A percentile compares a stretch with the other conserved stretches of the same genome.
Evolutionary conservation across 768 basidiomycete species (phyloP).

Genomic region (Tubosaeta sp.): DNA sequence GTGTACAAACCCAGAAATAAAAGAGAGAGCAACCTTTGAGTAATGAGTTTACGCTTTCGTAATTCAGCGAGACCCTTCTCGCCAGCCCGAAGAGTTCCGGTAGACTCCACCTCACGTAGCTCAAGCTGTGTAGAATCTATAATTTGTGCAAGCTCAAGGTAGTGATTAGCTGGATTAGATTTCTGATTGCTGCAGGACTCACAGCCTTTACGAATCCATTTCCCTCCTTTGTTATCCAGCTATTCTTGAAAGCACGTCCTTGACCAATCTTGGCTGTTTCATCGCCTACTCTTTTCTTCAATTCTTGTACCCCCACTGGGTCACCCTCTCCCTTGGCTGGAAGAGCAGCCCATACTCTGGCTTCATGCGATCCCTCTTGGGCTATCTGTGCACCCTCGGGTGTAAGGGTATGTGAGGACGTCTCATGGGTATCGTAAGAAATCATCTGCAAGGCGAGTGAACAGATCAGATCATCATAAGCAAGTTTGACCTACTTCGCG

Average conservation of each 20-base stretch:
- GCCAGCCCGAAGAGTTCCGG: slow-evolving; percentile 66
- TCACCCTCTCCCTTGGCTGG: slow-evolving; percentile 65
- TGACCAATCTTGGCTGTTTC: slow-evolving; percentile 93
- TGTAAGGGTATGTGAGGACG: slow-evolving; percentile 68
- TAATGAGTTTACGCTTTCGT: slow-evolving; percentile 84
- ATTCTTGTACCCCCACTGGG: slow-evolving; percentile 60
- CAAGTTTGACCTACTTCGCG: slow-evolving; percentile 59
- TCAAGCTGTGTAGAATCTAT: slow-evolving; percentile 73
- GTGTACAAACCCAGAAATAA: neutral
- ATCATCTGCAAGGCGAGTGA: slow-evolving; percentile 62
- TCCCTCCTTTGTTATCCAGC: slow-evolving; percentile 93
- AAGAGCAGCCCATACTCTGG: slow-evolving; percentile 85
- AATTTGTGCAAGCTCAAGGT: slow-evolving; percentile 54
- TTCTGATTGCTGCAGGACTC: slow-evolving; percentile 27
- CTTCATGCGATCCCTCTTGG: slow-evolving; percentile 87
- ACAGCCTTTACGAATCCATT: slow-evolving; percentile 84
- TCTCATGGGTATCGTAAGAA: slow-evolving; percentile 72
- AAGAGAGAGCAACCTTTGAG: slow-evolving; percentile 58
- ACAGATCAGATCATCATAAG: slow-evolving; percentile 6
- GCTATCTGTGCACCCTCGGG: slow-evolving; percentile 80
- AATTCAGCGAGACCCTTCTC: slow-evolving; percentile 85
- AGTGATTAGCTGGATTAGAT: neutral
- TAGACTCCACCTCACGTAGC: slow-evolving; percentile 65
- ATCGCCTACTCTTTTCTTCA: slow-evolving; percentile 77
- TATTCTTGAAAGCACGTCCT: slow-evolving; percentile 93